phyloP scores from a whole-genome alignment of 345 rosid species.

The Angophora floribunda region DNA sequence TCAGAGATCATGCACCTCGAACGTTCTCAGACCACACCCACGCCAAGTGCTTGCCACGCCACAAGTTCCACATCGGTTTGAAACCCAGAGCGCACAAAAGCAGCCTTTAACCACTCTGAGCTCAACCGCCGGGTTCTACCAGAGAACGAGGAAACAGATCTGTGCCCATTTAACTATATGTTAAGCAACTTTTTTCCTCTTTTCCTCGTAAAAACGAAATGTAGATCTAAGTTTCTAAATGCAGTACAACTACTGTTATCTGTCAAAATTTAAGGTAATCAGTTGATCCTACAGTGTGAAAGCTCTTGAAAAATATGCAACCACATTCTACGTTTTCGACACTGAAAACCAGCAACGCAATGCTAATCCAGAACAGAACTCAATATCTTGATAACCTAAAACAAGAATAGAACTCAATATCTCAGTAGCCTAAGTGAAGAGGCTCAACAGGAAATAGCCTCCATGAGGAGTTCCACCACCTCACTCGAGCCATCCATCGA shows the following conservation, averaged over 20 bases:
- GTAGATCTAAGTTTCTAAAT: background rate
- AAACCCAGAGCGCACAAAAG: background rate
- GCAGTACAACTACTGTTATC: background rate
- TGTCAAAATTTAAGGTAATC: background rate
- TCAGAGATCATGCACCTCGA: background rate
- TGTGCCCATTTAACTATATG: background rate
- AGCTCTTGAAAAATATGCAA: background rate
- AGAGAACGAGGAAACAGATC: background rate
- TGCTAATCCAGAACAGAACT: background rate
- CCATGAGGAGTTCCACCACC: background rate
- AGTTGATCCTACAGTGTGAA: background rate
- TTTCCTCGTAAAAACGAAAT: background rate
- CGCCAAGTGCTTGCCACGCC: background rate
- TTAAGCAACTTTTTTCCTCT: background rate
- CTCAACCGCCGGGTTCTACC: background rate
- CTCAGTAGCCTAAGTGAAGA: background rate
- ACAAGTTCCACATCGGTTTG: background rate
- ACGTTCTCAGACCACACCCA: background rate
- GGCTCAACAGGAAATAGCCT: background rate
- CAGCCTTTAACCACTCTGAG: background rate
- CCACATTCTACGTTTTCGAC: background rate
- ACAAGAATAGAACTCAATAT: background rate
- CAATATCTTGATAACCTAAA: background rate
- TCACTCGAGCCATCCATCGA: background rate
- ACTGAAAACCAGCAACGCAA: background rate